phyloP scores from a whole-genome alignment of 352 stramenopile species.

The Globisporangium rhizosaccharum region DNA sequence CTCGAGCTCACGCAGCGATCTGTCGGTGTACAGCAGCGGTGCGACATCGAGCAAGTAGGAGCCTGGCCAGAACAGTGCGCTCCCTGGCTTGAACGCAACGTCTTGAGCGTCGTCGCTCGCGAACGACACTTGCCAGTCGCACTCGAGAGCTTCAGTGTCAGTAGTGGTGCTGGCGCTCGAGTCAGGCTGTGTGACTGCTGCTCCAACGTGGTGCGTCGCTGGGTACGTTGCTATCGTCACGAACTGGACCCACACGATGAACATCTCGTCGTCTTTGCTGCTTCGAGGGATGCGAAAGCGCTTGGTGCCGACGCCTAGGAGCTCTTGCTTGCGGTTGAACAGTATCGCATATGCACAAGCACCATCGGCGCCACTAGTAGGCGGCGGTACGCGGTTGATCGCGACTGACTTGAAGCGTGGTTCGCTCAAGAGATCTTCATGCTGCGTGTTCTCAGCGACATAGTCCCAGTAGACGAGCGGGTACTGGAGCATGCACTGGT shows the following conservation, averaged over 20 bases:
- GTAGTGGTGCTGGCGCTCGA: constrained; percentile 7
- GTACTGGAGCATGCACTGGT: constrained; percentile 24
- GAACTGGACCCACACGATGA: constrained; percentile 38
- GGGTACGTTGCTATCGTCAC: constrained; percentile 13
- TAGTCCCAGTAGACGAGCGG: constrained; percentile 63
- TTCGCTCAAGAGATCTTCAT: constrained; percentile 40
- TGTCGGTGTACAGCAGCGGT: constrained; percentile 34
- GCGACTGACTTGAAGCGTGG: constrained; percentile 37
- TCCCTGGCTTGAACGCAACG: constrained; percentile 19
- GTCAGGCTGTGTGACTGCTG: background rate
- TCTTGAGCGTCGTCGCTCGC: constrained; percentile 21
- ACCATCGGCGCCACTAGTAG: background rate
- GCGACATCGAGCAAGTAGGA: constrained; percentile 28
- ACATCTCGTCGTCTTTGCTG: constrained; percentile 48
- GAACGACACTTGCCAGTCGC: constrained; percentile 36
- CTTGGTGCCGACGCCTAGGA: constrained; percentile 48
- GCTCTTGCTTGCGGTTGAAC: constrained; percentile 25
- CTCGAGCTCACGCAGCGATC: constrained; percentile 36
- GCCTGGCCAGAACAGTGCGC: constrained; percentile 44
- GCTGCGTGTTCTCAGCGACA: constrained; percentile 31
- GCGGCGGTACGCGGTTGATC: constrained; percentile 16
- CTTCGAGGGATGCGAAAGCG: constrained; percentile 33
- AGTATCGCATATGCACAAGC: constrained; percentile 24
- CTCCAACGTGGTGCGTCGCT: constrained; percentile 27
- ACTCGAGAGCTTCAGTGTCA: constrained; percentile 12